Percentiles rank a stretch among this genome's conserved stretches.
Conservation (phyloP, 2,329 filamentous ascomycete genomes). For the Colletotrichum sp. region DNA sequence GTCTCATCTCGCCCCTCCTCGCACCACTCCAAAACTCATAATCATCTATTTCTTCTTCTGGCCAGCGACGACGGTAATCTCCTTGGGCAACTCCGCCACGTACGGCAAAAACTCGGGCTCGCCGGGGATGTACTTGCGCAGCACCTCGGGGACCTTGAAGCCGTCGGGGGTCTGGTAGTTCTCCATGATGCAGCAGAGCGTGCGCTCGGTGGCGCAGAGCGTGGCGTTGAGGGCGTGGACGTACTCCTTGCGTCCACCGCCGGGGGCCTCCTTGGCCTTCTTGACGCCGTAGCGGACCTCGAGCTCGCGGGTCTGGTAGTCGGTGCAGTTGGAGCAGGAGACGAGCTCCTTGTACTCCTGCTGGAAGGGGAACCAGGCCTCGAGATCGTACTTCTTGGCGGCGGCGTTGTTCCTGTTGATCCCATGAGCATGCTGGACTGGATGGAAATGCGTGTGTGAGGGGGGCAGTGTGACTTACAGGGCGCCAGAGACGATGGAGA, state of each 20-base stretch:
- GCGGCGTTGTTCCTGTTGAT: conserved; percentile 57
- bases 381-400: conserved; percentile 93
- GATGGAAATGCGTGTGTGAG: neutral
- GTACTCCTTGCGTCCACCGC: conserved; percentile 75
- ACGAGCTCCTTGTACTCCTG: conserved; percentile 98
- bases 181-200: conserved; percentile 92
- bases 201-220: conserved; percentile 88
- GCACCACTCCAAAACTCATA: neutral
- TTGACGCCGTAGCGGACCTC: conserved; percentile 93
- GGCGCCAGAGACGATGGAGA: conserved; percentile 94
- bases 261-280: conserved; percentile 40
- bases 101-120: conserved; percentile 89
- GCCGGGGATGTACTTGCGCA: conserved; percentile 90
- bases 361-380: conserved; percentile 96
- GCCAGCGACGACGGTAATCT: conserved; percentile 41
- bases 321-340: conserved; percentile 87
- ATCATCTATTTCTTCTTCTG: conserved; percentile 28
- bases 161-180: conserved; percentile 96
- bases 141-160: conserved; percentile 78
- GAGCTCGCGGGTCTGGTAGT: conserved; percentile 84
- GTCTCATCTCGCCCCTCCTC: conserved; percentile 29
- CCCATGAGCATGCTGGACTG: neutral
- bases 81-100: conserved; percentile 83
- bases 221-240: conserved; percentile 93
- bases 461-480: conserved; percentile 45